Evolutionary conservation across 2,329 filamentous ascomycete genomes (phyloP).

Genomic region (Podosphaera fusca): DNA sequence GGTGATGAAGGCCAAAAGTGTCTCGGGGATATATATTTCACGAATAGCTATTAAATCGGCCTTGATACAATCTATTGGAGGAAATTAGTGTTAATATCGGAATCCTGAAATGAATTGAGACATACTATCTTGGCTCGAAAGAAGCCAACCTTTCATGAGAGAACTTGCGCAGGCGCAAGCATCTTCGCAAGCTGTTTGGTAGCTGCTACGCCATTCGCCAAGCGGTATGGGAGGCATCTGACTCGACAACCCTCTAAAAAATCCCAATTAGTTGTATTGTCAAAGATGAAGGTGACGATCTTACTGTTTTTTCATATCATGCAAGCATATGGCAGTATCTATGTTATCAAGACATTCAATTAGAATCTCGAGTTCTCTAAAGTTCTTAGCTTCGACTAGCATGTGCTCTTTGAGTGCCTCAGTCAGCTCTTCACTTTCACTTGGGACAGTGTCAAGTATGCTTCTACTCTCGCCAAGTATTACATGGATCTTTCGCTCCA

Average conservation of each 20-base stretch:
- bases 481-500: constrained; percentile 16
- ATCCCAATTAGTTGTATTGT: background rate
- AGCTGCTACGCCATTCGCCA: constrained; percentile 21
- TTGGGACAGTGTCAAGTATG: constrained; percentile 9
- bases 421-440: constrained; percentile 12
- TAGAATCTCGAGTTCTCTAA: constrained; percentile 45
- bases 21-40: constrained; percentile 62
- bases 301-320: constrained; percentile 2
- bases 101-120: background rate
- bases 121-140: constrained; percentile 11
- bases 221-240: background rate
- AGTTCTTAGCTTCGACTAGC: constrained; percentile 32
- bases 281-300: background rate
- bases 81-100: constrained; percentile 4
- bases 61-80: constrained; percentile 23
- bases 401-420: constrained; percentile 16
- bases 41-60: constrained; percentile 42
- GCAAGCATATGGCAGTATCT: constrained; percentile 25
- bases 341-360: constrained; percentile 41
- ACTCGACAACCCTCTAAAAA: background rate
- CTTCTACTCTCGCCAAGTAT: constrained; percentile 20
- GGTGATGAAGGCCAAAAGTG: constrained; percentile 62
- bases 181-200: background rate
- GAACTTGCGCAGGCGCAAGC: constrained; percentile 33
- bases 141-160: constrained; percentile 42